Evolutionary conservation across 163 green algal species (phyloP).

Genomic region (Scenedesmus sp.): DNA sequence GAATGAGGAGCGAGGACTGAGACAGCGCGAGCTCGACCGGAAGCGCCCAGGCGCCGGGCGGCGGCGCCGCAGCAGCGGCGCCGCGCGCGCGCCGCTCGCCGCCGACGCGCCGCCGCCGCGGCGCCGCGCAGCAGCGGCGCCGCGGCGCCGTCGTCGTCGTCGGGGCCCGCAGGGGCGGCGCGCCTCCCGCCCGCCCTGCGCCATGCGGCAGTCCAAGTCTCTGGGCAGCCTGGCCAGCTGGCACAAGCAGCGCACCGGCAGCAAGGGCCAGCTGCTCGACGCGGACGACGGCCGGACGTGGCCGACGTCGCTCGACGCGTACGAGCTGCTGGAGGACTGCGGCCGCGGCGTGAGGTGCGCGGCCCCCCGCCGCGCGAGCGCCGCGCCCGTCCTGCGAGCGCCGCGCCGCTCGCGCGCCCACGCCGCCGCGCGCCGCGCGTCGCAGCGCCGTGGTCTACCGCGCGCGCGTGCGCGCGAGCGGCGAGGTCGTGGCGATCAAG

Average conservation of each 20-base stretch:
- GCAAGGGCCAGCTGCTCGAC: background rate
- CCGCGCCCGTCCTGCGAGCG: background rate
- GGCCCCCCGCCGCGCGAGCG: too few species aligned
- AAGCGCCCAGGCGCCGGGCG: too few species aligned
- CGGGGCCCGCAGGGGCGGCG: background rate
- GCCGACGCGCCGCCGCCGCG: too few species aligned
- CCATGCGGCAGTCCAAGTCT: slow-evolving; percentile 40
- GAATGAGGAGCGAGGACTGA: too few species aligned
- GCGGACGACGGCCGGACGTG: slow-evolving; percentile 55
- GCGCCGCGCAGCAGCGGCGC: too few species aligned
- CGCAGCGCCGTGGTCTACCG: slow-evolving; percentile 66
- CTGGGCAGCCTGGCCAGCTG: background rate
- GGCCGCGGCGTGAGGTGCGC: slow-evolving; percentile 86
- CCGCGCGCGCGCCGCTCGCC: too few species aligned
- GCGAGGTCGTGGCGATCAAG: slow-evolving; percentile 95
- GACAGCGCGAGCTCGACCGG: too few species aligned
- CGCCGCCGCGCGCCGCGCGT: background rate
- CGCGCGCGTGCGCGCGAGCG: slow-evolving; percentile 69
- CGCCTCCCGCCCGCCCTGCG: background rate
- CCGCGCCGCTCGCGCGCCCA: background rate
- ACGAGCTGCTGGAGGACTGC: slow-evolving; percentile 91
- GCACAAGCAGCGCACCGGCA: background rate
- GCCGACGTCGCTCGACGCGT: slow-evolving; percentile 75
- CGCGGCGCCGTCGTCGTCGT: too few species aligned
- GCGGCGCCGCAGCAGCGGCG: too few species aligned